Evolutionary conservation across 2,329 filamentous ascomycete species (phyloP).

Genomic region (Zymoseptoria pseudotritici): DNA sequence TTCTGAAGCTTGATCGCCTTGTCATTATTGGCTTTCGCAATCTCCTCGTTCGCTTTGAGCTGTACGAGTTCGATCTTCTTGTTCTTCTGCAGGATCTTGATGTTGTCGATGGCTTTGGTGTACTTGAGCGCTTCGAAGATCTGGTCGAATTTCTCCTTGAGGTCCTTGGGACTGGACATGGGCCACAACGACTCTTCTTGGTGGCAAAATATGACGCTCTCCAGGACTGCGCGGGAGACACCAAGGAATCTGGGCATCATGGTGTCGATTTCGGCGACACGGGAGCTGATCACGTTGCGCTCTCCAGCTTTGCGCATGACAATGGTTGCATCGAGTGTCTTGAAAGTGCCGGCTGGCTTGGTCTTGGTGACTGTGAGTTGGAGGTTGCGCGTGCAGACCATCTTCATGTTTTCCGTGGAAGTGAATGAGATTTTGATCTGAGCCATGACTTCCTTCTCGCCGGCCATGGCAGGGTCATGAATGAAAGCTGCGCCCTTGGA

Average conservation of each 20-base stretch:
- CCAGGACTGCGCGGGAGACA: constrained; percentile 81
- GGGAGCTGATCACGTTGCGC: constrained; percentile 67
- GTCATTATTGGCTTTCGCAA: constrained; percentile 78
- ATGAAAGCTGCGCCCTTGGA: constrained; percentile 60
- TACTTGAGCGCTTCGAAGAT: constrained; percentile 98
- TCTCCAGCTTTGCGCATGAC: constrained; percentile 73
- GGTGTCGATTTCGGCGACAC: constrained; percentile 64
- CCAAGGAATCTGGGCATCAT: constrained; percentile 81
- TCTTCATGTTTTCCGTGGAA: constrained; percentile 66
- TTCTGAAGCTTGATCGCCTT: constrained; percentile 58
- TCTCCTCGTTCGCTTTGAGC: constrained; percentile 65
- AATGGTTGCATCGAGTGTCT: constrained; percentile 76
- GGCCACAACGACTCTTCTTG: constrained; percentile 98
- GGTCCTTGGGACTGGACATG: constrained; percentile 72
- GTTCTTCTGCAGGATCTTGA: constrained; percentile 78
- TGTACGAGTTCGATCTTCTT: constrained; percentile 68
- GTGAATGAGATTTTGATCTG: constrained; percentile 87
- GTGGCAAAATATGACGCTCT: constrained; percentile 96
- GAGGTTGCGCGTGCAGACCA: constrained; percentile 76
- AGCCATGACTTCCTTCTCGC: constrained; percentile 81
- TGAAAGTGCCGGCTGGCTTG: constrained; percentile 67
- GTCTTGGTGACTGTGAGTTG: constrained; percentile 89
- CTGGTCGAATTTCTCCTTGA: constrained; percentile 94
- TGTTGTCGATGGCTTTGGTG: constrained; percentile 92
- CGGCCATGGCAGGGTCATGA: constrained; percentile 88